These are phyloP conservation scores for Lichtheimia hyalospora DNA, from an alignment of 371 early-diverging fungal species.

Conservation along the genomic window DNA sequence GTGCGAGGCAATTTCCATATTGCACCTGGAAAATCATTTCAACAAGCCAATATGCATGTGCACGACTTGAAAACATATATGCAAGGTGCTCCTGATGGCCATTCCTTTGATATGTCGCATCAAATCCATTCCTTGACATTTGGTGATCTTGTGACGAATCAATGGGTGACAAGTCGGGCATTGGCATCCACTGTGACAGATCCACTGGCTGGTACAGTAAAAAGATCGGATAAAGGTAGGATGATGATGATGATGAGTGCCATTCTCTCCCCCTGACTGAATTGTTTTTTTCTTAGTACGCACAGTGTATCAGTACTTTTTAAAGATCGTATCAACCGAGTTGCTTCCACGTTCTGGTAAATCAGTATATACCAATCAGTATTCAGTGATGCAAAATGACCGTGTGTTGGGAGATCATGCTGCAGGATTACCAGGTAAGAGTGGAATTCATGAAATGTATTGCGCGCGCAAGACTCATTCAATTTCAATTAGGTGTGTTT, in stretches of 20 bases:
- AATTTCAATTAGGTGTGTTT: slow-evolving; percentile 71
- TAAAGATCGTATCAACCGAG: slow-evolving; percentile 91
- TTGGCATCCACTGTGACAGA: slow-evolving; percentile 63
- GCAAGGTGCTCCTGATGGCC: slow-evolving; percentile 38
- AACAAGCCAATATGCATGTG: slow-evolving; percentile 76
- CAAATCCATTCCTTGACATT: slow-evolving; percentile 82
- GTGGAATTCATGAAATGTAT: background rate
- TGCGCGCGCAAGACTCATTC: background rate
- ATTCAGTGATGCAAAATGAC: slow-evolving; percentile 89
- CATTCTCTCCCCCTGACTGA: background rate
- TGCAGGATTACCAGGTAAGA: slow-evolving; percentile 58
- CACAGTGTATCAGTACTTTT: slow-evolving; percentile 19
- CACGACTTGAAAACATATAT: slow-evolving; percentile 74
- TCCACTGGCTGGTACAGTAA: slow-evolving; percentile 73
- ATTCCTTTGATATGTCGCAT: slow-evolving; percentile 70
- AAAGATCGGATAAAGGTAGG: slow-evolving; percentile 48
- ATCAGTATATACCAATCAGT: slow-evolving; percentile 85
- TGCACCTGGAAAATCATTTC: slow-evolving; percentile 89
- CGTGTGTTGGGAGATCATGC: slow-evolving; percentile 28
- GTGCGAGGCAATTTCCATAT: slow-evolving; percentile 93
- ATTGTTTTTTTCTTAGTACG: slow-evolving; percentile 18
- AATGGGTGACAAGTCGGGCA: slow-evolving; percentile 10
- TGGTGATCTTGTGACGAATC: slow-evolving; percentile 48
- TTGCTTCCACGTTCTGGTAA: slow-evolving; percentile 66
- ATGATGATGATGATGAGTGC: background rate